Base-by-base conservation (phyloP, 2,329 filamentous ascomycete species). In the Xylaria sp. region DNA sequence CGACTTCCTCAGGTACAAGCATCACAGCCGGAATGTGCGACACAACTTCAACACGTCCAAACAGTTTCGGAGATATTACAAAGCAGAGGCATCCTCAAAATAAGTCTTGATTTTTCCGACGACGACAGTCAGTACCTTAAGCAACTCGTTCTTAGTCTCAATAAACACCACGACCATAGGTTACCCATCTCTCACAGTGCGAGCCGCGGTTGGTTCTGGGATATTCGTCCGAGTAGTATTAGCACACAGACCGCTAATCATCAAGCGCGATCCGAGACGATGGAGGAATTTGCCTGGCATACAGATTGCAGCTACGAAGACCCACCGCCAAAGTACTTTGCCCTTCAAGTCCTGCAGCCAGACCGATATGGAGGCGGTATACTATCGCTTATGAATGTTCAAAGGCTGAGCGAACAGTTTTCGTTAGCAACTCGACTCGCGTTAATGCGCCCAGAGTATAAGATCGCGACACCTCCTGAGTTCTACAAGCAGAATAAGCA, bases 281-380 rank as follows among this genome's bases (percentile, higher is more conserved):
- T 78, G 76, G 62, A 74, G 0, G 68, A 77, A 1, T 81, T 80
- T 28, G 75, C 78, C 0, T 81, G 79, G 79, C 79, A 80, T 49
- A 80, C 77, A 0, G 78, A 80, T 50, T 80, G 79, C 67, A 79
- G 77, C 64, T 80, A 80, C 49, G 79, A 80, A 50, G 54, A 72
- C 0, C 62, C 65, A 0, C 71, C 76, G 0, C 78, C 79, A 1
- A 58, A 75, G 2, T 80, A 73, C 49, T 80, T 81, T 49, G 79
- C 78, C 0, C 72, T 80, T 0, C 78, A 80, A 15, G 77, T 80
- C 0, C 72, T 81, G 0, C 77, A 74, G n/a, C 72, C 74, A 19
- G 79, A 81, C 61, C 71, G 72, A 0, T 73, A 33, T 19, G 45
- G 45, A 4, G 57, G 57, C 6, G 51, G 57, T 2, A 33, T 21